Evolutionary conservation across 2,329 filamentous ascomycete genomes (phyloP).

Genomic region (Dendryphion nanum): DNA sequence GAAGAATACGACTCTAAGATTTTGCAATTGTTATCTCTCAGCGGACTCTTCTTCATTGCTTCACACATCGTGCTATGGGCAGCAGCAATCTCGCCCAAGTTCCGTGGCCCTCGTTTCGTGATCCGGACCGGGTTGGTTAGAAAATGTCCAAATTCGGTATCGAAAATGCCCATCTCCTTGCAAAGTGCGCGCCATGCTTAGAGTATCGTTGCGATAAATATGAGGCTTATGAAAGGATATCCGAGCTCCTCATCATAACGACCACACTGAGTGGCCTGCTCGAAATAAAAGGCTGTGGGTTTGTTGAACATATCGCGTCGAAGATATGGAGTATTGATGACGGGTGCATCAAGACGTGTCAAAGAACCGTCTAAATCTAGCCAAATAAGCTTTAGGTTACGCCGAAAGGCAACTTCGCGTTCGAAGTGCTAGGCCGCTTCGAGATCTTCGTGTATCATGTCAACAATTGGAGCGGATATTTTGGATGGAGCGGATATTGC

Average conservation of each 20-base stretch:
- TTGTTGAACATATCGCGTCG: conserved; percentile 1
- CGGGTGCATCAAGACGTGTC: neutral
- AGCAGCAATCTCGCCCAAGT: neutral
- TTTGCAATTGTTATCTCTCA: neutral
- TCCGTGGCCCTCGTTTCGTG: conserved; percentile 1
- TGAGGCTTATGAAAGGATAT: neutral
- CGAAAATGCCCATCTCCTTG: neutral
- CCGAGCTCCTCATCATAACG: neutral
- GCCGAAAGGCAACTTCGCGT: conserved; percentile 4
- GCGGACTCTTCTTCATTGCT: neutral
- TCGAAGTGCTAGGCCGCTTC: conserved; percentile 6
- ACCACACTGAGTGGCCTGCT: neutral
- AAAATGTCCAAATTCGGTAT: conserved; percentile 6
- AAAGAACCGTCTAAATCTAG: neutral
- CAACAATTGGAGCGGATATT: neutral
- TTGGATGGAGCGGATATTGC: neutral
- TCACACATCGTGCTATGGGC: neutral
- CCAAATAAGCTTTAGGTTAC: conserved; percentile 3
- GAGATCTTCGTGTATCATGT: conserved; percentile 4
- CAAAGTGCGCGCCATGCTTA: conserved; percentile 3
- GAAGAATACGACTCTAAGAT: neutral
- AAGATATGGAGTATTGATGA: neutral
- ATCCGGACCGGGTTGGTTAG: conserved; percentile 2
- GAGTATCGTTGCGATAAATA: conserved; percentile 1
- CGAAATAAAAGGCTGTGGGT: conserved; percentile 2